Conservation (phyloP, 2,329 filamentous ascomycete species). For the Exophiala alcalophila region DNA sequence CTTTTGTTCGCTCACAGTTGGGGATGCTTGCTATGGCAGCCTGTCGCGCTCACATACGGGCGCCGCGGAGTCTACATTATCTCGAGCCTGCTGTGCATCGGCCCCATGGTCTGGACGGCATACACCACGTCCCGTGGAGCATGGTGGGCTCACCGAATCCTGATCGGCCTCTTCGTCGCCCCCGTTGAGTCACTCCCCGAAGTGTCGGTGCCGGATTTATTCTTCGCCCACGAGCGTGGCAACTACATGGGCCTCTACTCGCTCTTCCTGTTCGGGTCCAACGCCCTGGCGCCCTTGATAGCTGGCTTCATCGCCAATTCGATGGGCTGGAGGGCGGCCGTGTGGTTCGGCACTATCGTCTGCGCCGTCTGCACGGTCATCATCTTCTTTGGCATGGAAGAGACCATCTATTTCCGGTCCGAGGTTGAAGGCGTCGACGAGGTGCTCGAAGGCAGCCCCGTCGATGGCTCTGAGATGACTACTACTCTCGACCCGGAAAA, state of each 20-base stretch:
- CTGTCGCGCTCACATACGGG: constrained; percentile 46
- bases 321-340: constrained; percentile 47
- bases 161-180: constrained; percentile 41
- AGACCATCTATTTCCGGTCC: constrained; percentile 47
- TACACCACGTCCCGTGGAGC: constrained; percentile 45
- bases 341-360: constrained; percentile 54
- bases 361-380: constrained; percentile 45
- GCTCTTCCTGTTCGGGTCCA: constrained; percentile 11
- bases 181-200: constrained; percentile 44
- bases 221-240: constrained; percentile 29
- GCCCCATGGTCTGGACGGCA: constrained; percentile 45
- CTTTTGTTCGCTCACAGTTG: constrained; percentile 42
- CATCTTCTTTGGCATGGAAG: constrained; percentile 51
- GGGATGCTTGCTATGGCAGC: constrained; percentile 48
- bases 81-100: constrained; percentile 30
- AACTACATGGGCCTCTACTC: constrained; percentile 21
- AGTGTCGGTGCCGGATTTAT: constrained; percentile 43
- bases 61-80: constrained; percentile 28
- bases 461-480: not conserved
- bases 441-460: not conserved
- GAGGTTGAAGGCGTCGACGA: constrained; percentile 1
- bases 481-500: not conserved
- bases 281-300: constrained; percentile 40
- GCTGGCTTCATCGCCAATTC: constrained; percentile 48
- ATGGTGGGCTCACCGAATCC: constrained; percentile 47